Evolutionary conservation across 768 basidiomycete genomes (phyloP).

Genomic region (Termitomyces sp.): DNA sequence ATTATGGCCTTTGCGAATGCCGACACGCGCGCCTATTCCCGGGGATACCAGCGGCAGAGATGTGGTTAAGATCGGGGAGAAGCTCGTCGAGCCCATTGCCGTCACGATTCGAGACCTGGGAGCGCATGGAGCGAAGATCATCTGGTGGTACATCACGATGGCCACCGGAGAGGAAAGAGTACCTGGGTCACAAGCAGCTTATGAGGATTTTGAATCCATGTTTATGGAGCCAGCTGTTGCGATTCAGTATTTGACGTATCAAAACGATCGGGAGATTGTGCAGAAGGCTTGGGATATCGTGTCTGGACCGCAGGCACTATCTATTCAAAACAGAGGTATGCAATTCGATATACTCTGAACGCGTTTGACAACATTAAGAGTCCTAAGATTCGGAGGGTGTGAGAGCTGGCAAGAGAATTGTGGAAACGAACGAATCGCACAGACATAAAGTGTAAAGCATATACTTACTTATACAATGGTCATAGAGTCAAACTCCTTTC

Average conservation of each 20-base stretch:
- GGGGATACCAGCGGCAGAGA: slow-evolving; percentile 37
- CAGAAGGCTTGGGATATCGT: slow-evolving; percentile 31
- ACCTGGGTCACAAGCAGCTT: slow-evolving; percentile 42
- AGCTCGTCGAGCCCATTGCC: slow-evolving; percentile 31
- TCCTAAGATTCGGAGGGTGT: too few species aligned
- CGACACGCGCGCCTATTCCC: slow-evolving; percentile 53
- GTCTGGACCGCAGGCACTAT: background rate
- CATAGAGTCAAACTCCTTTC: too few species aligned
- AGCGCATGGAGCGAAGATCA: slow-evolving; percentile 37
- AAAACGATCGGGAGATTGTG: slow-evolving; percentile 37
- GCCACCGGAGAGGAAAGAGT: slow-evolving; percentile 30
- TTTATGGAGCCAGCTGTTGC: slow-evolving; percentile 38
- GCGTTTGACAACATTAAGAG: background rate
- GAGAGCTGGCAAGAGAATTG: too few species aligned
- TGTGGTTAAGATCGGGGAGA: slow-evolving; percentile 22
- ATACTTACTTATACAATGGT: too few species aligned
- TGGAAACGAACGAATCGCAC: too few species aligned
- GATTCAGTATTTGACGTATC: slow-evolving; percentile 34
- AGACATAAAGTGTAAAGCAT: too few species aligned
- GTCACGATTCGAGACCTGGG: slow-evolving; percentile 28
- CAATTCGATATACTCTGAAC: background rate
- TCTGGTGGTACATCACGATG: slow-evolving; percentile 52
- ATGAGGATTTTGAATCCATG: slow-evolving; percentile 39
- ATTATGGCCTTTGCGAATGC: slow-evolving; percentile 47
- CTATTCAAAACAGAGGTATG: background rate